Evolutionary conservation across 2,329 filamentous ascomycete genomes (phyloP).

Genomic region (Aspergillus transmontanensis): DNA sequence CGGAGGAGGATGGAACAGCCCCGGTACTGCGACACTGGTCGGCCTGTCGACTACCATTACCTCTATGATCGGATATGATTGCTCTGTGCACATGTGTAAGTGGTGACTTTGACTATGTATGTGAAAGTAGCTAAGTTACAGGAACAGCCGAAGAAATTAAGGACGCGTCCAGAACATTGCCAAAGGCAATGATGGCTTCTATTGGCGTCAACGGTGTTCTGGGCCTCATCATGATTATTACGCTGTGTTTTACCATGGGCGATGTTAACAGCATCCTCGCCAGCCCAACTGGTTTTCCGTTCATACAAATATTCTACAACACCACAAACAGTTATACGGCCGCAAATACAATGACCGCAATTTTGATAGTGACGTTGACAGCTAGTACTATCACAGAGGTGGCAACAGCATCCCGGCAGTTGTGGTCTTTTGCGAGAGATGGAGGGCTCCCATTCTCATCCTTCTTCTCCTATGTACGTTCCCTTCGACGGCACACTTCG

Average conservation of each 20-base stretch:
- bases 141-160: constrained; percentile 43
- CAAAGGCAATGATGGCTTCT: constrained; percentile 53
- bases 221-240: constrained; percentile 60
- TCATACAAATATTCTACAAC: constrained; percentile 61
- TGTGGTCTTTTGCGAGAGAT: constrained; percentile 57
- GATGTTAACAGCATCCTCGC: constrained; percentile 50
- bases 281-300: constrained; percentile 56
- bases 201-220: constrained; percentile 55
- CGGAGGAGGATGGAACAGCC: constrained; percentile 43
- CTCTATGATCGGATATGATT: constrained; percentile 46
- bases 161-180: constrained; percentile 54
- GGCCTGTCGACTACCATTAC: constrained; percentile 45
- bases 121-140: constrained; percentile 10
- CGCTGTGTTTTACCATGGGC: constrained; percentile 57
- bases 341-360: constrained; percentile 53
- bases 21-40: constrained; percentile 43
- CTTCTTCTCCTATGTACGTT: constrained; percentile 42
- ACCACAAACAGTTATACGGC: constrained; percentile 52
- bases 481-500: background rate
- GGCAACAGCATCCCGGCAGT: constrained; percentile 59
- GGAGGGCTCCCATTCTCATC: constrained; percentile 42
- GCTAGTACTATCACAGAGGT: constrained; percentile 57
- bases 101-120: background rate
- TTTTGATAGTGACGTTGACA: constrained; percentile 54
- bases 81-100: constrained; percentile 51